Percentiles rank a stretch among this genome's conserved stretches.
Evolutionary conservation across 768 basidiomycete genomes (phyloP).

Genomic region (Leccinum sublutescens): DNA sequence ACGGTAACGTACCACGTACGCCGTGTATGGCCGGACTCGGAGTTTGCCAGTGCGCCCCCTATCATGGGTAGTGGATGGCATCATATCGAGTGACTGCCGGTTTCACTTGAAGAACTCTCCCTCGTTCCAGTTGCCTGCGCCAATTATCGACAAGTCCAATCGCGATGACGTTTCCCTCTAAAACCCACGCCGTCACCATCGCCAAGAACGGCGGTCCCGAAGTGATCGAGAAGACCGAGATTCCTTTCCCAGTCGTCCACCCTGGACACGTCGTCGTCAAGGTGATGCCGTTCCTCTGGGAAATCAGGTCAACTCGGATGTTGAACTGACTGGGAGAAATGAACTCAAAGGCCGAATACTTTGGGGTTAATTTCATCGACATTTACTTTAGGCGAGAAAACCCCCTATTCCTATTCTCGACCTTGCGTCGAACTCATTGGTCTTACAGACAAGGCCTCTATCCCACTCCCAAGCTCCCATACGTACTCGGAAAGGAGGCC

Average conservation of each 20-base stretch:
- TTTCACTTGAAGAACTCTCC: background rate
- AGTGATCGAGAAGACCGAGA: constrained; percentile 62
- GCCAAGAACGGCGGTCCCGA: constrained; percentile 73
- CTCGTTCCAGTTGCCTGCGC: background rate
- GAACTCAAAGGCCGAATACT: constrained; percentile 57
- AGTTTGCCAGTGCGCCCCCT: background rate
- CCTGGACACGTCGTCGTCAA: constrained; percentile 56
- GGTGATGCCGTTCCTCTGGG: constrained; percentile 15
- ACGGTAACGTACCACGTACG: background rate
- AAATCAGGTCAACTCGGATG: background rate
- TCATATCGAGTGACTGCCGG: background rate
- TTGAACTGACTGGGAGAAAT: constrained; percentile 1
- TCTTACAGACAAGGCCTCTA: constrained; percentile 62
- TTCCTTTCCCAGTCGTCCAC: constrained; percentile 66
- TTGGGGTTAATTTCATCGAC: constrained; percentile 87
- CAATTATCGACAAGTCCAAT: constrained; percentile 25
- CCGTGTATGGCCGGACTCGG: background rate
- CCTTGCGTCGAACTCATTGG: background rate
- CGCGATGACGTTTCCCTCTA: constrained; percentile 56
- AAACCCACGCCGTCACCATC: constrained; percentile 71
- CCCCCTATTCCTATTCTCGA: background rate
- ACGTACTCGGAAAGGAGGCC: constrained; percentile 73
- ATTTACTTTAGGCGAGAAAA: constrained; percentile 67
- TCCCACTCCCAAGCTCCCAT: constrained; percentile 54
- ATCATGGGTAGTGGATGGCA: background rate